Percentiles rank a stretch among this genome's conserved stretches.
Conservation (phyloP, 352 stramenopile species). For the Pythium phragmitis region DNA sequence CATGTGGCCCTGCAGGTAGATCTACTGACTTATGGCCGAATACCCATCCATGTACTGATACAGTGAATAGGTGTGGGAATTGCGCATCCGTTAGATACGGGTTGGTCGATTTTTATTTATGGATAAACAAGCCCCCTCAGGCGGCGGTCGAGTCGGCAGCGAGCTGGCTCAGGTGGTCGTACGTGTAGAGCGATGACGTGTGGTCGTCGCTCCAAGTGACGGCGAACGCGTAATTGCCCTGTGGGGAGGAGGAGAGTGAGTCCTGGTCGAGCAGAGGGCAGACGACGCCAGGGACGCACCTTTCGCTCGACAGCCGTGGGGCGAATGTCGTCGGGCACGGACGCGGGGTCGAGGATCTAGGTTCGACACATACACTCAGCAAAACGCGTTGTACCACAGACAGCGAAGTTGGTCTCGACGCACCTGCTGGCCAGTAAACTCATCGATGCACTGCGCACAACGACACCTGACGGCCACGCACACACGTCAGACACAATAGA, state of each 20-base stretch:
- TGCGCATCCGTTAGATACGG: slow-evolving; percentile 11
- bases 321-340: slow-evolving; percentile 74
- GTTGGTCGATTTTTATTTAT: slow-evolving; percentile 8
- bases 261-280: not conserved
- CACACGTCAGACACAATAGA: not conserved
- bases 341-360: slow-evolving; percentile 69
- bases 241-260: slow-evolving; percentile 18
- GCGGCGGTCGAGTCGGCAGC: slow-evolving; percentile 36
- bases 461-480: slow-evolving; percentile 48
- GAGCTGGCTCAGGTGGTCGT: slow-evolving; percentile 78
- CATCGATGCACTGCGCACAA: slow-evolving; percentile 84
- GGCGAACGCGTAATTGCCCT: slow-evolving; percentile 97
- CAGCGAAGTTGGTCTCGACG: not conserved
- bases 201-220: slow-evolving; percentile 98
- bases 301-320: slow-evolving; percentile 84
- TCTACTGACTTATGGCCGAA: too few relatives aligned
- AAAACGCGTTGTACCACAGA: not conserved
- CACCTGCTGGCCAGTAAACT: slow-evolving; percentile 85
- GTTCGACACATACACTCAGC: not conserved
- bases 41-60: too few relatives aligned
- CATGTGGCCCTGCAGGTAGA: too few relatives aligned
- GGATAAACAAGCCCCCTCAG: not conserved
- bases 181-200: slow-evolving; percentile 96
- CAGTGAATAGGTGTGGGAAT: not conserved
- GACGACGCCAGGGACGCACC: slow-evolving; percentile 30